Evolutionary conservation across 352 stramenopile species (phyloP).

Genomic region (Globisporangium okanoganense): DNA sequence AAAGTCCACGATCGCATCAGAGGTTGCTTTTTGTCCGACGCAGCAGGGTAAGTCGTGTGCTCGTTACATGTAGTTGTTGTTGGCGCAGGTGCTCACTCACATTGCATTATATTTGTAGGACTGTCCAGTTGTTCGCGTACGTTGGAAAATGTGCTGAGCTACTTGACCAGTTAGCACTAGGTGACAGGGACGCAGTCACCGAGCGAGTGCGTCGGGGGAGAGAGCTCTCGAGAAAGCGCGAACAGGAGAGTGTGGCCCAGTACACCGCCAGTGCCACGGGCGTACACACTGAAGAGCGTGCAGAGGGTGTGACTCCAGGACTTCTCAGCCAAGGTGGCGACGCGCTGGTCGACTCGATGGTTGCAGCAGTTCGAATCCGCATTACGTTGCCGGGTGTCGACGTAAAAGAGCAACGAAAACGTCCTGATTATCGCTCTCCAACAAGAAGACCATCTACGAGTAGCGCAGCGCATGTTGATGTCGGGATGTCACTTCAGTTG

Average conservation of each 20-base stretch:
- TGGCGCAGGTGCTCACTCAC: not conserved
- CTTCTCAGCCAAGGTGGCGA: not conserved
- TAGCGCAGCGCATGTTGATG: not conserved
- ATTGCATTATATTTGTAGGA: conserved; percentile 11
- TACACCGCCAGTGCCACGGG: not conserved
- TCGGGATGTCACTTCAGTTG: not conserved
- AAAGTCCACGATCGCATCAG: conserved; percentile 33
- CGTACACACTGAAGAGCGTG: not conserved
- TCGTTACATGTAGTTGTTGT: not conserved
- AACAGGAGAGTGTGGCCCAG: conserved; percentile 4
- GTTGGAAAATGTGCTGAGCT: conserved; percentile 26
- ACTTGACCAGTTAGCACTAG: conserved; percentile 24
- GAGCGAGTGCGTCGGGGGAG: conserved; percentile 23
- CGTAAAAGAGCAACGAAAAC: conserved; percentile 1
- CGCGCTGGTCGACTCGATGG: not conserved
- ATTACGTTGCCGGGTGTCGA: conserved; percentile 33
- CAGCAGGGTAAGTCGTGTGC: conserved; percentile 8
- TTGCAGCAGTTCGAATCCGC: conserved; percentile 31
- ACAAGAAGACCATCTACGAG: not conserved
- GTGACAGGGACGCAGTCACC: conserved; percentile 20
- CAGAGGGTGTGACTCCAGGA: not conserved
- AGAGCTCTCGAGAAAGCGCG: conserved; percentile 20
- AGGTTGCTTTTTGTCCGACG: conserved; percentile 24
- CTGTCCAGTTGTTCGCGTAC: conserved; percentile 28
- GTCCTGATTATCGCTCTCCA: not conserved